phyloP scores from a whole-genome alignment of 2,329 filamentous ascomycete genomes.

The Cladosporium cucumerinum region DNA sequence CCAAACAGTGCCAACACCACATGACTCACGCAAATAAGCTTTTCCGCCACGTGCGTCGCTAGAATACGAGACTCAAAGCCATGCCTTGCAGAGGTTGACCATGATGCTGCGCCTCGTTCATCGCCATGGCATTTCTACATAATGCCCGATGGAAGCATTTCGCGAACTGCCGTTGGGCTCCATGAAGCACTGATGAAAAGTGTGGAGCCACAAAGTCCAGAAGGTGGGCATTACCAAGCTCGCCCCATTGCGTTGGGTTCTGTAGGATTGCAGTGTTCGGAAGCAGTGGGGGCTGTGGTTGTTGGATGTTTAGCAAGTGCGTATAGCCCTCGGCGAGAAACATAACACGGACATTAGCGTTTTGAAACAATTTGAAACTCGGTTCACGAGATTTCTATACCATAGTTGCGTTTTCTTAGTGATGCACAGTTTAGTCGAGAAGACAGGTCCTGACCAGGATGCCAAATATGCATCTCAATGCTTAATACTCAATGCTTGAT shows the following conservation, averaged over 20 bases:
- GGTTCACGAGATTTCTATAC: background rate
- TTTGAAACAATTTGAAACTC: background rate
- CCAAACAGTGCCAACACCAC: background rate
- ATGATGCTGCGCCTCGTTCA: background rate
- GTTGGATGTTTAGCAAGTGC: background rate
- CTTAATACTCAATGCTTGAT: background rate
- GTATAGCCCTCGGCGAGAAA: background rate
- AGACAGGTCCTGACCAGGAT: background rate
- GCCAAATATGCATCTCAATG: background rate
- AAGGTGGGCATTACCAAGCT: background rate
- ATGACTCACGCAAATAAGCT: background rate
- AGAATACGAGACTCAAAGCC: background rate
- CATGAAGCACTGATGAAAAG: constrained; percentile 3
- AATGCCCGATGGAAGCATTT: background rate
- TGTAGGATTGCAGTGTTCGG: background rate
- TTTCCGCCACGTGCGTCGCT: background rate
- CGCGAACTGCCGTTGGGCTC: background rate
- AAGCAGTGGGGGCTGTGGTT: background rate
- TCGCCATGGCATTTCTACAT: background rate
- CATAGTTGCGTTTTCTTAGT: background rate
- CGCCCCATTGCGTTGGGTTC: background rate
- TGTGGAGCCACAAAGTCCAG: background rate
- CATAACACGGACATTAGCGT: background rate
- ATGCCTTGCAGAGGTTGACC: background rate
- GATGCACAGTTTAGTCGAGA: background rate